Percentiles rank a stretch among this genome's conserved stretches.
Evolutionary conservation across 768 basidiomycete genomes (phyloP).

Genomic region (Auriscalpium microsporum): DNA sequence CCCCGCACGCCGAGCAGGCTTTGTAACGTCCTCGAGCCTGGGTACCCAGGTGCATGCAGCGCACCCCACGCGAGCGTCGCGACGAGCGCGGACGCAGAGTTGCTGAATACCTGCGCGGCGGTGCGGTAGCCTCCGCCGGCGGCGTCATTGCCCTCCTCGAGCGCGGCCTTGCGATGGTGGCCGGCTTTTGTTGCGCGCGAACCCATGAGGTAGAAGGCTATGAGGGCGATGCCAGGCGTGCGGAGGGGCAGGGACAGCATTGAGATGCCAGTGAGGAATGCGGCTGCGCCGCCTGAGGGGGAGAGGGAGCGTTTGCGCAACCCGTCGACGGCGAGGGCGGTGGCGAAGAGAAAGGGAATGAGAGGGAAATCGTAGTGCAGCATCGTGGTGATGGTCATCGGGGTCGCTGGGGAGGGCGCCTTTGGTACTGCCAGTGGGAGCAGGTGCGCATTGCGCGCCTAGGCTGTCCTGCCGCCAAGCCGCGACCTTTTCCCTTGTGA

Average conservation of each 20-base stretch:
- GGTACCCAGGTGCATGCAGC: constrained; percentile 38
- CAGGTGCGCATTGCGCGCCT: too few species aligned
- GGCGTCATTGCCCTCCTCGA: constrained; percentile 74
- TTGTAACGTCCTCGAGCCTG: constrained; percentile 15
- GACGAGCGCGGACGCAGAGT: constrained; percentile 56
- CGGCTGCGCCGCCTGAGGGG: constrained; percentile 65
- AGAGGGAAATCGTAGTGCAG: constrained; percentile 25
- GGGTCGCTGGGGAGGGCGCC: not conserved
- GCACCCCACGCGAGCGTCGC: constrained; percentile 60
- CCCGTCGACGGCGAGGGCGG: constrained; percentile 59
- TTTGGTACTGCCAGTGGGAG: not conserved
- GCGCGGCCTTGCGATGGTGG: constrained; percentile 59
- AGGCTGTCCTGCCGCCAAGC: too few species aligned
- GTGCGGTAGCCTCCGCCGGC: constrained; percentile 64
- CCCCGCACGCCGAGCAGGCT: constrained; percentile 11
- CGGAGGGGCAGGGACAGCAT: constrained; percentile 62
- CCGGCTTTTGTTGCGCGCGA: constrained; percentile 85
- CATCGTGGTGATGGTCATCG: constrained; percentile 1
- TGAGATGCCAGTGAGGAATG: constrained; percentile 66
- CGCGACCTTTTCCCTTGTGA: too few species aligned
- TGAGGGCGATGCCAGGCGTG: constrained; percentile 56
- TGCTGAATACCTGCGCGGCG: constrained; percentile 78
- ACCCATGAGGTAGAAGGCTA: constrained; percentile 73
- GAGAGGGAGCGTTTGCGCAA: constrained; percentile 68
- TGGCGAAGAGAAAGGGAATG: constrained; percentile 39